Base-by-base conservation (phyloP, 495 filamentous ascomycete genomes). In the Pseudevernia furfuracea region DNA sequence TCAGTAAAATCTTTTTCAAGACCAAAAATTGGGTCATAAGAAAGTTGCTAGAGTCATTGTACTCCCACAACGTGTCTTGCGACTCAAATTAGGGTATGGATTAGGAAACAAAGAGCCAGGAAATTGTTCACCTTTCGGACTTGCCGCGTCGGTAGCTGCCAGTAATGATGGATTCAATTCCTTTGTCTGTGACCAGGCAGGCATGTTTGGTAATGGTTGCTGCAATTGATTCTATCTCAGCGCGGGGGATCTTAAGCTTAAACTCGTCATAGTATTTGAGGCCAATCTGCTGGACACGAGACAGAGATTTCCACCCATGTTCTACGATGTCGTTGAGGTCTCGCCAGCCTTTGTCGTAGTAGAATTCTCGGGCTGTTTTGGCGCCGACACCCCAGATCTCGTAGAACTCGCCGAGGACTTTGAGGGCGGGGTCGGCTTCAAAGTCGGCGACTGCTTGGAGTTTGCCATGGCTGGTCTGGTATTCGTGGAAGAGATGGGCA, bases 221-320 rank as follows among this genome's bases (percentile, higher is more conserved):
- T 1, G 80, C 84, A 63, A 97, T 96, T 1, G 70, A 63, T 68
- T 91, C 87, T 4, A 91, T 86, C 70, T 98, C 93, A 0, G 61
- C 55, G 3, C 92, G 81, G 2, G 91, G 81, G 23, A 98, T 89
- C 39, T 81, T 82, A 28, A 78, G 72, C 41, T 82, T 79, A 53
- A 98, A 88, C 61, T 97, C 94, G 43, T 71, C 89, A 72, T 92
- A 96, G 72, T 86, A 97, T 71, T 97, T 97, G n/a, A 97, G 74
- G 1, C 94, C 94, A 56, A 98, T 96, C 71, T 97, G 92, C 73
- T 96, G 92, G 3, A 89, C 88, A 21, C 92, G 82, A 0, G 79
- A 86, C 0, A 97, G 79, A 1, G 67, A 74, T 44, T 79, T 69
- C 95, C 95, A 98, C 32, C 89, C 92, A 67, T 86, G 78, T 68